These are phyloP conservation scores for Quercus gilva DNA, from an alignment of 306 rosid genomes.

Conservation along the genomic window DNA sequence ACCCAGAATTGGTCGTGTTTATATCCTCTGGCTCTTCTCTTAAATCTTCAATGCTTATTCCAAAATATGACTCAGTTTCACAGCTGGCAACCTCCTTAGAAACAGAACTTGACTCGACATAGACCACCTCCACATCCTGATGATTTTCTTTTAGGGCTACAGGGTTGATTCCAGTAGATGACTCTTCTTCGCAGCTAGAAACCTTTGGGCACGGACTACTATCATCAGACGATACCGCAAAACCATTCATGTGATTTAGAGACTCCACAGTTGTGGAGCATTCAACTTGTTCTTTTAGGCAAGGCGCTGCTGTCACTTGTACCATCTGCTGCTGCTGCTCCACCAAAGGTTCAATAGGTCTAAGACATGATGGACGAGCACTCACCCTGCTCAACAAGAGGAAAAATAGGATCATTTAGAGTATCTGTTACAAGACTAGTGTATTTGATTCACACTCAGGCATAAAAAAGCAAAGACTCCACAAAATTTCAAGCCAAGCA, in stretches of 20 bases:
- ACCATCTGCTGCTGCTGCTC: conserved; percentile 29
- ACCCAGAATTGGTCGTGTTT: conserved; percentile 8
- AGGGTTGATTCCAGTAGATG: conserved; percentile 31
- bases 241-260: conserved; percentile 14
- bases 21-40: conserved; percentile 16
- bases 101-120: conserved; percentile 21
- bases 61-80: conserved; percentile 28
- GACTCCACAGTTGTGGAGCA: conserved; percentile 23
- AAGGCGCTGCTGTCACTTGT: conserved; percentile 31
- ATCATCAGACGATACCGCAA: conserved; percentile 32
- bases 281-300: conserved; percentile 39
- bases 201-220: conserved; percentile 25
- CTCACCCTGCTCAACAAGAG: conserved; percentile 49
- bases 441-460: background rate
- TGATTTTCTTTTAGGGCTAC: conserved; percentile 25
- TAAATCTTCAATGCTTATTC: conserved; percentile 25
- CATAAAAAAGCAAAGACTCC: background rate
- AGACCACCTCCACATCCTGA: conserved; percentile 26
- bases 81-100: conserved; percentile 26
- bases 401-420: conserved; percentile 8
- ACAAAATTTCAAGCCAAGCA: background rate
- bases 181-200: conserved; percentile 24
- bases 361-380: conserved; percentile 62
- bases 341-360: conserved; percentile 43
- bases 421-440: conserved; percentile 9